Base-by-base conservation (phyloP, 2,329 filamentous ascomycete species). In the Colletotrichum gigasporum region DNA sequence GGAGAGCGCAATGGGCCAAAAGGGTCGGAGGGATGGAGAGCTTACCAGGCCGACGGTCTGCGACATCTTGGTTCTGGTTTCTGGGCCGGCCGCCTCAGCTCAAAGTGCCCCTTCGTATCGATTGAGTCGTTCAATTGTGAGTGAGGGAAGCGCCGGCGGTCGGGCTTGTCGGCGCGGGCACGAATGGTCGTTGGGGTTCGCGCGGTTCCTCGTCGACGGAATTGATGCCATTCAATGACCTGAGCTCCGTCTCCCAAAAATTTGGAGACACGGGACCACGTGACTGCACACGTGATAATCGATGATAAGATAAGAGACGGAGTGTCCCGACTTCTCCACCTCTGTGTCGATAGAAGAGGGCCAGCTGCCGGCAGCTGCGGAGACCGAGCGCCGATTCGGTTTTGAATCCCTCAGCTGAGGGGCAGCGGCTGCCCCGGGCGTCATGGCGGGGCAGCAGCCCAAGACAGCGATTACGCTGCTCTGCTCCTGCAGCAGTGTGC, bases 31-130 rank as follows among this genome's bases (percentile, higher is more conserved):
- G 39, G 50, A 47, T 18, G 48, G 57, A 58, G 44, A 44, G 67
- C 78, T 71, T 86, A 94, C 92, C 78, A 91, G 82, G 73, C 92
- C 92, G 74, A 94, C 81, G 69, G 87, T 90, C 85, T 94, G 91
- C 71, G 92, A 94, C 92, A 95, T 95, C 42, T 63, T 81, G 76
- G 70, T n/a, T n/a, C n/a, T 68, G 70, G 62, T 26, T 32, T 39
- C 48, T 41, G 44, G 62, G 62, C 62, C 18, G 30, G 41, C 62
- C 50, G 56, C 56, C 62, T 62, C 48, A 62, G 42, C 57, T 37
- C 48, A 34, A 54, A 5, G 12, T 24, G n/a, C 22, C 14, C 30
- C 10, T 16, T 7, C 16, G n/a, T 30, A 16, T 44, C 18, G 28
- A 14, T 41, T 3, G 18, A 41, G 20, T 44, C 18, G 28, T 11